These are phyloP conservation scores for Falciphora oryzae DNA, from an alignment of 2,329 filamentous ascomycete genomes.

Conservation along the genomic window DNA sequence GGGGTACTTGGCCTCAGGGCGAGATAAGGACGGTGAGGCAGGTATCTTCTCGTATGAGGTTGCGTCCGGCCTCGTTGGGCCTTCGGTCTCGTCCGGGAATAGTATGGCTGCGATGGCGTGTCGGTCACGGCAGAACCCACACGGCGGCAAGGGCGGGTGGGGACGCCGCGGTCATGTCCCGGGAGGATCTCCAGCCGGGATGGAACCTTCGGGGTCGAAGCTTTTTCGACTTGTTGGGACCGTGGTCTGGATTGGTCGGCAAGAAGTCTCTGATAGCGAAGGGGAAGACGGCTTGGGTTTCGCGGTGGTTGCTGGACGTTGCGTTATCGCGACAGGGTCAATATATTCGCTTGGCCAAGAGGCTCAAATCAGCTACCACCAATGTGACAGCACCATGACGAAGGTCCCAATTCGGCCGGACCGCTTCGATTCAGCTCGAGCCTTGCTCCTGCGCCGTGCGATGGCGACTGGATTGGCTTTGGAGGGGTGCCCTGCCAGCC, in stretches of 20 bases:
- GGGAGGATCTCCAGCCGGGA: background rate
- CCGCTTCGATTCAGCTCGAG: background rate
- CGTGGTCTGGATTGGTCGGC: background rate
- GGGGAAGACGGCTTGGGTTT: background rate
- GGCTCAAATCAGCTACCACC: background rate
- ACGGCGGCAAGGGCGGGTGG: background rate
- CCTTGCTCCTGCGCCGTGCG: background rate
- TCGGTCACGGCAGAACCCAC: background rate
- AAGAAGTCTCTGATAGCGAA: background rate
- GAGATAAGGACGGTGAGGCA: background rate
- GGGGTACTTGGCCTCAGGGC: background rate
- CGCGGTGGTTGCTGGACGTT: background rate
- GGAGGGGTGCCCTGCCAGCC: background rate
- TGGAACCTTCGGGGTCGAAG: background rate
- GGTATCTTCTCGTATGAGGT: background rate
- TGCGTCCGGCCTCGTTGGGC: background rate
- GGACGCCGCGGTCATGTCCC: background rate
- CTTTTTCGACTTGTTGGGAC: background rate
- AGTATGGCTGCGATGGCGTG: background rate
- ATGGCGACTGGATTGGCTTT: background rate
- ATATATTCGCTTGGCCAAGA: background rate
- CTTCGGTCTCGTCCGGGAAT: background rate
- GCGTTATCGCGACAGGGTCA: background rate
- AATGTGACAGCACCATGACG: background rate
- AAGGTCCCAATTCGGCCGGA: background rate